phyloP scores from a whole-genome alignment of 352 stramenopile species.

The Pythium chondricola region DNA sequence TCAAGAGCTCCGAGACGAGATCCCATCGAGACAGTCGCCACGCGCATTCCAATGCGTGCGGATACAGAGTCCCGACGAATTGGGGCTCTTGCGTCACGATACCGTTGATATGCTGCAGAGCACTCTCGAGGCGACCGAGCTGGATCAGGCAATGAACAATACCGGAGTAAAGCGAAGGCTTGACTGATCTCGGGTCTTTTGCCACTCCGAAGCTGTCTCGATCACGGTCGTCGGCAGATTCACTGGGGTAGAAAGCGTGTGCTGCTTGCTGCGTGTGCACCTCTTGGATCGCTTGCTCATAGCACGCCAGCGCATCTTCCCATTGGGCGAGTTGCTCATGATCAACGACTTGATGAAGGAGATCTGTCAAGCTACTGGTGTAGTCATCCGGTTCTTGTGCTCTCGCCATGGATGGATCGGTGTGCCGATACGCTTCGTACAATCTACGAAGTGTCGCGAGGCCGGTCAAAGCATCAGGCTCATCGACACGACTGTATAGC shows the following conservation, averaged over 20 bases:
- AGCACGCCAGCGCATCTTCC: constrained; percentile 39
- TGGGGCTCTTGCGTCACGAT: constrained; percentile 76
- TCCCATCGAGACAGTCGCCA: constrained; percentile 85
- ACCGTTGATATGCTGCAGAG: constrained; percentile 82
- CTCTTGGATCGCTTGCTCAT: constrained; percentile 41
- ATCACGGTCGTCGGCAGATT: constrained; percentile 6
- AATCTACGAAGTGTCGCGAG: constrained; percentile 26
- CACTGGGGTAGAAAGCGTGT: constrained; percentile 14
- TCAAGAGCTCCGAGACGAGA: constrained; percentile 65
- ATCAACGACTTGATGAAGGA: constrained; percentile 33
- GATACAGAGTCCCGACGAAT: constrained; percentile 75
- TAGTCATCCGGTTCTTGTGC: constrained; percentile 6
- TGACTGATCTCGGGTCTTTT: constrained; percentile 44
- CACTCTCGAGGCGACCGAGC: constrained; percentile 74
- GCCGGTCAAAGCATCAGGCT: constrained; percentile 32
- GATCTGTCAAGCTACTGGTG: constrained; percentile 17
- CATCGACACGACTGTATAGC: constrained; percentile 31
- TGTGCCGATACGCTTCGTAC: constrained; percentile 17
- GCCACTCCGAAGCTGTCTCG: constrained; percentile 4
- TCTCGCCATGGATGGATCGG: constrained; percentile 7
- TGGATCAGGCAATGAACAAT: constrained; percentile 84
- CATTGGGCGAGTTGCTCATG: constrained; percentile 36
- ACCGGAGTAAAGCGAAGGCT: constrained; percentile 70
- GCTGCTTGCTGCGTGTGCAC: constrained; percentile 21
- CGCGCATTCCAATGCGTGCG: constrained; percentile 74